These are phyloP conservation scores for Saccharomycopsis lassenensis DNA, from an alignment of 805 yeast genomes.

Conservation along the genomic window DNA sequence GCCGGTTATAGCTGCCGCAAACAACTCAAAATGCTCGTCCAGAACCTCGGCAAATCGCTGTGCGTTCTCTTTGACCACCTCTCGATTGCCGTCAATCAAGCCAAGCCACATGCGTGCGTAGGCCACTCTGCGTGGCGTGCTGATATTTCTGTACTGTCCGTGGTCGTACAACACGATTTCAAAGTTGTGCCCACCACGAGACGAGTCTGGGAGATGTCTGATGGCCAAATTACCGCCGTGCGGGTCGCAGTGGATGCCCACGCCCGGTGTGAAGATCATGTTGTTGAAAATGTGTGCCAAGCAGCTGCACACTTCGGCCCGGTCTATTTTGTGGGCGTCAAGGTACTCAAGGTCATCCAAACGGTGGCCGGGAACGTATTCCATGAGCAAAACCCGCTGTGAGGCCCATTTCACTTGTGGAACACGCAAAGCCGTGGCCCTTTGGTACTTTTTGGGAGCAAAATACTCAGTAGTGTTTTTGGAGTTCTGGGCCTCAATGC, in stretches of 20 bases:
- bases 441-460: slow-evolving; percentile 34
- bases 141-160: slow-evolving; percentile 82
- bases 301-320: slow-evolving; percentile 74
- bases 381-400: slow-evolving; percentile 76
- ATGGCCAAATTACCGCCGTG: slow-evolving; percentile 96
- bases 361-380: slow-evolving; percentile 70
- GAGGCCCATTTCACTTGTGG: slow-evolving; percentile 63
- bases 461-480: slow-evolving; percentile 59
- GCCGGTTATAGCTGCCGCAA: slow-evolving; percentile 93
- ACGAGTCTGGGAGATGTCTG: slow-evolving; percentile 29
- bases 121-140: slow-evolving; percentile 62
- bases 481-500: slow-evolving; percentile 79
- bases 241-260: slow-evolving; percentile 94
- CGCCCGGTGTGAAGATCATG: slow-evolving; percentile 91
- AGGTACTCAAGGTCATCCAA: slow-evolving; percentile 66
- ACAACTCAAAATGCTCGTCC: slow-evolving; percentile 70
- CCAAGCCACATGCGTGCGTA: slow-evolving; percentile 94
- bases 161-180: slow-evolving; percentile 91
- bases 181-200: slow-evolving; percentile 52
- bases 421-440: slow-evolving; percentile 64
- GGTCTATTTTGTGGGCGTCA: slow-evolving; percentile 50
- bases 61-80: slow-evolving; percentile 63
- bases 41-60: slow-evolving; percentile 65
- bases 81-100: slow-evolving; percentile 57
- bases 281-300: slow-evolving; percentile 83